Evolutionary conservation across 2,329 filamentous ascomycete genomes (phyloP), one percentile per base, ranked within the genome.

Genomic region (Dothiorella sarmentorum): DNA sequence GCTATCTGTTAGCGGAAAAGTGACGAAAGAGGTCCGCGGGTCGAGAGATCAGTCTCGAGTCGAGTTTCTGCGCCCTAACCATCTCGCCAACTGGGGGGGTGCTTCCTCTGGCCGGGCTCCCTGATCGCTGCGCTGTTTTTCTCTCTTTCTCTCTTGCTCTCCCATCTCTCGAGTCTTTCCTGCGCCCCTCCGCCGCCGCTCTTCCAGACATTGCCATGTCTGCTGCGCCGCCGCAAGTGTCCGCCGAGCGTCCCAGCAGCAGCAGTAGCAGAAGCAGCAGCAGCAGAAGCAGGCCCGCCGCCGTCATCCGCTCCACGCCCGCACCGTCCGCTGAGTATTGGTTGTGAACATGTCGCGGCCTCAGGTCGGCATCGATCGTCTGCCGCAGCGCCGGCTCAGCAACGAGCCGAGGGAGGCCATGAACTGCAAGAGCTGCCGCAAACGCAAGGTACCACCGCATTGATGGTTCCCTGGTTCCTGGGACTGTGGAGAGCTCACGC

Each of bases 361-460:
- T 26, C 87, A 90, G 77, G 86, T 92, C 68, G 87, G 88, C 71
- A 93, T 93, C 72, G 88, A 92, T 75, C 85, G 89, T 62, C 78
- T 93, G 64, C 87, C 88, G 24, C 81, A 86, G 57, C 85, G 87
- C 63, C 85, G 88, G 40, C 79, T 85, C 74, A 85, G 82, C 73
- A 87, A 84, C 67, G 89, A 94, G 72, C 89, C 89, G 38, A 85
- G 89, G 67, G 91, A 95, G 78, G 89, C 89, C 31, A 96, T 96
- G 91, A 96, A 96, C 73, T 96, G 91, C 84, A 95, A 96, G 75
- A 94, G 90, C 59, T 96, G 91, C 78, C 85, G 91, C 66, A 95
- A 95, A 76, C 83, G 91, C 77, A 96, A 96, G 87, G 90, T 93
- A 74, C 77, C 49, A 15, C 49, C 33, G 33, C 49, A 52, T 45